Evolutionary conservation across 129 eudicot species (phyloP), one percentile per base, ranked within the genome.

Genomic region (Solidago caesia): DNA sequence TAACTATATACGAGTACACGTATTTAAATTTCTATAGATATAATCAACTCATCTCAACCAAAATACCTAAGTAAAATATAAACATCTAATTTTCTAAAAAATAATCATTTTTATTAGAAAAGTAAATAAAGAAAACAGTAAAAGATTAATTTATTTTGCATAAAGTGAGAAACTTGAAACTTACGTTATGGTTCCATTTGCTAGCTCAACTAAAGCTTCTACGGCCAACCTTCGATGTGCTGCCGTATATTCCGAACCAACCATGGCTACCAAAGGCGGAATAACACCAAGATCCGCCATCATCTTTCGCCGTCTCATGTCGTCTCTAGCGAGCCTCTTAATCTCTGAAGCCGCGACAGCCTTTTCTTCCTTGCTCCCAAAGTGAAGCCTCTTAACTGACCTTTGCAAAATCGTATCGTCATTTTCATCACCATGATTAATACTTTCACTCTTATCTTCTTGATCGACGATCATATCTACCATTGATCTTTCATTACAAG

Each of bases 281-380:
- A 95, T 85, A 75, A 95, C 99, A 3, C 99, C 97, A 8, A 95
- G 96, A 81, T 84, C 94, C 64, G 89, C 99, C 93, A 95, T 81
- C 74, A 75, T 66, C 76, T 77, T 87, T 79, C 91, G 81, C 77
- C 84, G 75, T 77, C 72, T 72, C 73, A 85, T 70, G 14, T 84
- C 90, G 8, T 80, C 85, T 25, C 55, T 74, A 39, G 96, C 97
- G 53, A 95, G 82, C 65, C 77, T 72, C 79, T 72, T 82, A 2
- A 95, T 89, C 77, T 82, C 93, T 47, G 9, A 41, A 12, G 89
- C 91, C 7, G 96, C 97, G 61, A 41, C 71, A 44, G 89, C 96
- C 78, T 77, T 91, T 60, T 95, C 99, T 29, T 95, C 87, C 83
- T 85, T 78, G 74, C 72, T 89, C 80, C 99, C 99, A 61, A 95